Evolutionary conservation across 2,329 filamentous ascomycete species (phyloP), one percentile per base, ranked within the genome.

Genomic region (Fusarium sp.): DNA sequence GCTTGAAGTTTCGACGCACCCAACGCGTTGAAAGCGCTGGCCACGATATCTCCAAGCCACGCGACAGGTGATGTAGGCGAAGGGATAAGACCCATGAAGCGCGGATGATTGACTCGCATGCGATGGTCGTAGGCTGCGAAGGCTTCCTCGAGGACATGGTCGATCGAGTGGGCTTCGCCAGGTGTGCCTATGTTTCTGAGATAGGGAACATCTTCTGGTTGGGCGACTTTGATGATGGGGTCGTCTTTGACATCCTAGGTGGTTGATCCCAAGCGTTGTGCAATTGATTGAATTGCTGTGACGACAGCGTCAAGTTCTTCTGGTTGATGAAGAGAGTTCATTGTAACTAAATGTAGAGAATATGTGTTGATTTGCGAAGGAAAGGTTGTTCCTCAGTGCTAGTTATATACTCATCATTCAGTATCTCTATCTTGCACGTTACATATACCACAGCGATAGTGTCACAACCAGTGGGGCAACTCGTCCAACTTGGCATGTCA

Each of bases 71-170:
- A 65, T 6, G 64, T 68, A 1, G 72, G 70, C 1, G 70, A 72
- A 0, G 72, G 72, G 6, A 74, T 73, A 6, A 74, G 58, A 2
- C 68, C 70, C 43, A 73, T 63, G 28, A 70, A 65, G 14, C 55
- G 62, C 7, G 61, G 62, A 14, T 65, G 61, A 3, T 65, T 65
- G 12, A 65, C 61, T 26, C 62, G 62, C 61, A 60, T 61, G 19
- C 62, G 62, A 9, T 65, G 24, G 14, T 61, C 61, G 21, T 61
- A 65, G 12, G 45, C 61, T 0, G 39, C 12, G 14, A 65, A 65
- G 1, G 62, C 61, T 34, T 65, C 62, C 8, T 65, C 17, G 4
- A 65, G 44, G 19, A 65, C 61, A 17, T 65, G 61, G 2, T 61
- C 46, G 24, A 65, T 56, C 15, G 55, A 51, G 11, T 65, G 62